Base-by-base conservation (phyloP, 2,329 filamentous ascomycete genomes). In the Alternaria infectoria region DNA sequence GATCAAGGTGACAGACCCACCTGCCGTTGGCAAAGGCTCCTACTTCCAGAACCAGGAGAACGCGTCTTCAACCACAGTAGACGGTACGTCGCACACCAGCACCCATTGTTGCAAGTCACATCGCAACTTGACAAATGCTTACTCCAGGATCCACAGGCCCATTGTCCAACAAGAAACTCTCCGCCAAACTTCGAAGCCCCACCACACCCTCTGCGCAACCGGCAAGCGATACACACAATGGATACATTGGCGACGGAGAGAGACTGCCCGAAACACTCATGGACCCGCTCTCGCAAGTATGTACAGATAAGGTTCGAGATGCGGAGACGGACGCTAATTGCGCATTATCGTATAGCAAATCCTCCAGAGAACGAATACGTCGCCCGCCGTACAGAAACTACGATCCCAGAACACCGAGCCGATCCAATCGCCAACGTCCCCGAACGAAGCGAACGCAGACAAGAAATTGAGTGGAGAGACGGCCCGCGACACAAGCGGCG, bases 201-300 rank as follows among this genome's bases (percentile, higher is more conserved):
- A 68, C 69, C 26, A 67, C 69, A 21, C 61, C 71, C 6, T 60
- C 67, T 10, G 57, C 69, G n/a, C 60, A 62, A 47, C 57, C 51
- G 46, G 62, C 65, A 5, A 72, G 68, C 61, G 72, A 72, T 8
- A 57, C 64, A 45, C 60, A 62, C 25, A 75, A 73, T 65, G 68
- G 69, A 23, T 64, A 51, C 32, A 43, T 57, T 19, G 70, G 66
- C 45, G 64, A 73, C 12, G 64, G 57, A 11, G 64, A 57, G 52
- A 59, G 59, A 43, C 32, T 67, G 32, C 68, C 70, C 26, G 82
- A 85, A 56, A 66, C 73, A 10, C 83, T 83, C 25, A 89, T 90
- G 65, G 89, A 91, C 77, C 89, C 89, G 60, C 81, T 91, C 67
- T 91, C 89, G 55, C 88, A 91, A 80, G 89, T 91, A 85, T 69